phyloP scores from a whole-genome alignment of 129 eudicot genomes.

The Flaveria brownii region DNA sequence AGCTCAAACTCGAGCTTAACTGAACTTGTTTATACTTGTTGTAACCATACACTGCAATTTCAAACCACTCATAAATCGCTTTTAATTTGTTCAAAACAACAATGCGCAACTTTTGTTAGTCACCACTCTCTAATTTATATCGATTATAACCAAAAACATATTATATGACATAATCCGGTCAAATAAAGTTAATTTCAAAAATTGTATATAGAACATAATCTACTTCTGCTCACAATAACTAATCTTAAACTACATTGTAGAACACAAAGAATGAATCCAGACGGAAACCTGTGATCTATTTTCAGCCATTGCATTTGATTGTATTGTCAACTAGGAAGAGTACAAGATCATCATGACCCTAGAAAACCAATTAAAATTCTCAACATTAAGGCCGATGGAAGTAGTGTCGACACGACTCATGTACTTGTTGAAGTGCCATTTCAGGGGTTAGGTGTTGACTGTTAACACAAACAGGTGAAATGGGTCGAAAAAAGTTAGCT shows the following conservation, averaged over 20 bases:
- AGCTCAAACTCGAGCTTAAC: no score
- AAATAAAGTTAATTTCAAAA: not conserved
- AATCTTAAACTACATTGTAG: not conserved
- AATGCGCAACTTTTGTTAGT: no score
- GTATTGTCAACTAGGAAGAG: not conserved
- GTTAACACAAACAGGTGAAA: not conserved
- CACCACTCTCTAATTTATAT: no score
- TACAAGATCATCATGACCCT: conserved; percentile 26
- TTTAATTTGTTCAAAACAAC: no score
- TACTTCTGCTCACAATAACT: conserved; percentile 6
- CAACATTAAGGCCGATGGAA: not conserved
- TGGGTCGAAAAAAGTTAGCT: not conserved
- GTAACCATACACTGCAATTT: no score
- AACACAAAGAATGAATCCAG: conserved; percentile 7
- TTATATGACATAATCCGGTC: not conserved
- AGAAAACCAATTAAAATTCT: not conserved
- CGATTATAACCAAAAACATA: no score
- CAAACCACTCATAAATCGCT: no score
- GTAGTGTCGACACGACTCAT: not conserved
- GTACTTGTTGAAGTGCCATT: not conserved
- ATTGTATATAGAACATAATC: not conserved
- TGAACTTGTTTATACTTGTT: no score
- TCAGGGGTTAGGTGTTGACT: not conserved
- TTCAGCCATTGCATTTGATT: conserved; percentile 11
- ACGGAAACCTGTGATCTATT: not conserved